These are phyloP conservation scores for Biscogniauxia marginata DNA, from an alignment of 2,329 filamentous ascomycete genomes.

Conservation along the genomic window DNA sequence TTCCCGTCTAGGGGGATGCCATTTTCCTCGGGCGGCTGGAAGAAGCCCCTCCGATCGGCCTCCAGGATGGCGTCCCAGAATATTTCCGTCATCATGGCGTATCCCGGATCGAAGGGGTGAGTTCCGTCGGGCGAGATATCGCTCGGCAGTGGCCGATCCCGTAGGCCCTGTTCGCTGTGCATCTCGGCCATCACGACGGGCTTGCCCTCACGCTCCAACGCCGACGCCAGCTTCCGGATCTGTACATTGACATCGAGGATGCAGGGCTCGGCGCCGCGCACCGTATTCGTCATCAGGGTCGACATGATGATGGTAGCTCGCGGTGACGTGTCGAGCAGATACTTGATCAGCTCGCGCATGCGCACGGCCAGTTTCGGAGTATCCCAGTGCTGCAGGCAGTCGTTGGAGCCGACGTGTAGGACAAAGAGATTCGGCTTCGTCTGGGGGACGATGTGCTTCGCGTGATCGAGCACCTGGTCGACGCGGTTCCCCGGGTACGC, in stretches of 20 bases:
- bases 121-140: slow-evolving; percentile 27
- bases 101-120: slow-evolving; percentile 26
- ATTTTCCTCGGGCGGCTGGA: slow-evolving; percentile 16
- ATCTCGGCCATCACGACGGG: slow-evolving; percentile 14
- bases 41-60: slow-evolving; percentile 18
- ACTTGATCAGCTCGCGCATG: slow-evolving; percentile 22
- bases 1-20: slow-evolving; percentile 18
- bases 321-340: slow-evolving; percentile 22
- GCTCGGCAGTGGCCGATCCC: slow-evolving; percentile 11
- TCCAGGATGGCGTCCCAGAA: slow-evolving; percentile 21
- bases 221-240: slow-evolving; percentile 15
- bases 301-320: slow-evolving; percentile 26
- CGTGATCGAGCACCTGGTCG: slow-evolving; percentile 24
- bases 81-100: slow-evolving; percentile 24
- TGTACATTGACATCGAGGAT: slow-evolving; percentile 24
- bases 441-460: slow-evolving; percentile 16
- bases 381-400: slow-evolving; percentile 27
- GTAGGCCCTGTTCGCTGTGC: slow-evolving; percentile 22
- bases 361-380: slow-evolving; percentile 17
- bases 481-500: slow-evolving; percentile 26
- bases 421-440: slow-evolving; percentile 28
- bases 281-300: slow-evolving; percentile 26
- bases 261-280: slow-evolving; percentile 16
- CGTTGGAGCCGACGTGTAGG: slow-evolving; percentile 32
- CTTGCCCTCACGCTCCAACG: slow-evolving; percentile 10